Evolutionary conservation across 768 basidiomycete species (phyloP).

Genomic region (Suillus weaverae): DNA sequence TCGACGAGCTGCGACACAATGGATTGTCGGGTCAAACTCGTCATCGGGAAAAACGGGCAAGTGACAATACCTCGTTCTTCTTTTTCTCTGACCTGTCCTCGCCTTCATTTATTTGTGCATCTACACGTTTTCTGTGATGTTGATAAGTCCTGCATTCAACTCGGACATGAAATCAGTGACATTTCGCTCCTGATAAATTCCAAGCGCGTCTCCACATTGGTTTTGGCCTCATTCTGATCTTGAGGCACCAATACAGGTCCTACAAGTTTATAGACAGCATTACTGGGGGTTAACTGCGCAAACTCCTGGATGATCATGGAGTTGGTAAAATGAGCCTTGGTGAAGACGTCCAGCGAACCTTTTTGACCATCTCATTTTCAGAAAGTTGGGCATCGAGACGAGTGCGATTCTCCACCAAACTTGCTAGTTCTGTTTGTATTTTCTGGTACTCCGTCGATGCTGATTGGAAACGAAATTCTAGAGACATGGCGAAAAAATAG

Average conservation of each 20-base stretch:
- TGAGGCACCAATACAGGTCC: conserved; percentile 91
- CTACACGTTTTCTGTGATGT: conserved; percentile 67
- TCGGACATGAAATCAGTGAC: conserved; percentile 44
- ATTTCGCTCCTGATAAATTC: conserved; percentile 89
- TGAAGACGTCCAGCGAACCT: conserved; percentile 47
- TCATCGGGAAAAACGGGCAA: not conserved
- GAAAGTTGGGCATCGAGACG: conserved; percentile 86
- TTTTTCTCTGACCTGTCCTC: conserved; percentile 77
- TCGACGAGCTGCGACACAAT: conserved; percentile 55
- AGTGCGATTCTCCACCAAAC: conserved; percentile 77
- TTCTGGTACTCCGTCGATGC: conserved; percentile 79
- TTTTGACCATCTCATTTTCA: conserved; percentile 91
- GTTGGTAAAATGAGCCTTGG: conserved; percentile 1
- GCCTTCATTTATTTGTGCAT: conserved; percentile 77
- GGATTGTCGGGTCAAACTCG: conserved; percentile 10
- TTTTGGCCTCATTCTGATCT: conserved; percentile 83
- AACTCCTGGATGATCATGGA: conserved; percentile 66
- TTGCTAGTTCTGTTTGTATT: conserved; percentile 71
- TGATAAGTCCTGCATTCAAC: conserved; percentile 11
- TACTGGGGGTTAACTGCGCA: conserved; percentile 64
- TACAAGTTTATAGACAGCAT: conserved; percentile 85
- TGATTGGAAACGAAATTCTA: conserved; percentile 61
- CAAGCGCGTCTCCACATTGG: conserved; percentile 85
- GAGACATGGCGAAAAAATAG: conserved; percentile 42
- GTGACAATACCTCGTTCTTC: conserved; percentile 65